Evolutionary conservation across 2,329 filamentous ascomycete genomes (phyloP).

Genomic region (Fusarium circinatum): DNA sequence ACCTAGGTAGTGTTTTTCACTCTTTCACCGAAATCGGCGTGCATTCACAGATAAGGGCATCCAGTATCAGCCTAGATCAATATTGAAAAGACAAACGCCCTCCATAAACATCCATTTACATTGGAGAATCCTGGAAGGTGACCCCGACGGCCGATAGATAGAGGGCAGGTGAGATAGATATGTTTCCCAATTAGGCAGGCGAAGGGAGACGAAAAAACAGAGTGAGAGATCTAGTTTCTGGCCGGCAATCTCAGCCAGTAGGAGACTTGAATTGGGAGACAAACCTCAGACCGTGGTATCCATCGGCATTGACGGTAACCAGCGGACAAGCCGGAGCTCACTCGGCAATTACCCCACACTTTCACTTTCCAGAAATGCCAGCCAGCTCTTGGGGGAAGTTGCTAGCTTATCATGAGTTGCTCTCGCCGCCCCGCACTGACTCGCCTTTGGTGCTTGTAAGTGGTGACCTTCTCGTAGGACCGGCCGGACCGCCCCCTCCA

Average conservation of each 20-base stretch:
- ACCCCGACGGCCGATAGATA: constrained; percentile 5
- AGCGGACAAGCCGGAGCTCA: constrained; percentile 20
- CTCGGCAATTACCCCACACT: constrained; percentile 37
- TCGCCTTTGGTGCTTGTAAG: constrained; percentile 7
- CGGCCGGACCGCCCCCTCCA: not conserved
- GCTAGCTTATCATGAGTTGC: constrained; percentile 34
- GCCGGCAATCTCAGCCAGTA: constrained; percentile 26
- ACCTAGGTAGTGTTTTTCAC: not conserved
- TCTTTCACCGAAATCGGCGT: constrained; percentile 18
- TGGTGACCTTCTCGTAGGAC: constrained; percentile 10
- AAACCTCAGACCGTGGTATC: constrained; percentile 21
- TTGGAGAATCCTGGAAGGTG: constrained; percentile 2
- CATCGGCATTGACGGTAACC: constrained; percentile 41
- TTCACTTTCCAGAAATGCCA: constrained; percentile 19
- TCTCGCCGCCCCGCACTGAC: constrained; percentile 26
- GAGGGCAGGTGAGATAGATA: constrained; percentile 12
- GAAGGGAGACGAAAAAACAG: constrained; percentile 23
- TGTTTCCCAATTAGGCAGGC: constrained; percentile 33
- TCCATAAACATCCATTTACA: constrained; percentile 1
- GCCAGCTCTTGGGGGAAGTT: not conserved
- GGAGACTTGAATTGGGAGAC: constrained; percentile 29
- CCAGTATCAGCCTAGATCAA: not conserved
- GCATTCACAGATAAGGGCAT: not conserved
- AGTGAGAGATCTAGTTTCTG: constrained; percentile 9
- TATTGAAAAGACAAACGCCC: not conserved